Evolutionary conservation across 2,329 filamentous ascomycete genomes (phyloP).

Genomic region (Zopfia rhizophila): DNA sequence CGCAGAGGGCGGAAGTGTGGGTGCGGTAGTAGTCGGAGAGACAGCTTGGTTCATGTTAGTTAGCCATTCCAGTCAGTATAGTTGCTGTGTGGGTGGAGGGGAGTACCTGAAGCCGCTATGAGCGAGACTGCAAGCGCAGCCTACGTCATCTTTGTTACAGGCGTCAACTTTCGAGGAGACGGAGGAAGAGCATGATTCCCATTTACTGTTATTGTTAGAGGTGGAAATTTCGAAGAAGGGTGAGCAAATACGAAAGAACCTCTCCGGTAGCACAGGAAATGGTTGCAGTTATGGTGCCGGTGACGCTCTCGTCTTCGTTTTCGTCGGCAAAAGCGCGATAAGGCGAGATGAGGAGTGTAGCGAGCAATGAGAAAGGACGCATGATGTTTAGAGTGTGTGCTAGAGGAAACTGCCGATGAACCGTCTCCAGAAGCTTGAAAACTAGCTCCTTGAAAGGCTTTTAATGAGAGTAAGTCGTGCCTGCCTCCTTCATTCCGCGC

Average conservation of each 20-base stretch:
- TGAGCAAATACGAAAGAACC: slow-evolving; percentile 13
- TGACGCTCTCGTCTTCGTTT: slow-evolving; percentile 1
- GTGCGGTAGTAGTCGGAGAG: slow-evolving; percentile 19
- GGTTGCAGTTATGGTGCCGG: slow-evolving; percentile 19
- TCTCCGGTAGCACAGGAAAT: slow-evolving; percentile 22
- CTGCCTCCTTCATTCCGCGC: too few species aligned
- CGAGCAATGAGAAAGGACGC: slow-evolving; percentile 9
- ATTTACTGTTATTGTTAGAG: slow-evolving; percentile 19
- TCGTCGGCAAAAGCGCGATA: slow-evolving; percentile 4
- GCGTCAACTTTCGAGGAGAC: slow-evolving; percentile 17
- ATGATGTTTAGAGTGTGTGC: too few species aligned
- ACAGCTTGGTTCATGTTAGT: slow-evolving; percentile 14
- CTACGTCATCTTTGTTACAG: slow-evolving; percentile 20
- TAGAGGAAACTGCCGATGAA: too few species aligned
- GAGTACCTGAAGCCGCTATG: slow-evolving; percentile 22
- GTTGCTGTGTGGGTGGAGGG: neutral
- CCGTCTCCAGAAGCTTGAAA: too few species aligned
- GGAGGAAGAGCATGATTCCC: slow-evolving; percentile 24
- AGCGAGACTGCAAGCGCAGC: slow-evolving; percentile 24
- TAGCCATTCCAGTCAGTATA: neutral
- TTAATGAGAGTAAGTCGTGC: too few species aligned
- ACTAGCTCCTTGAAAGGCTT: too few species aligned
- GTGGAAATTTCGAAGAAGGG: neutral
- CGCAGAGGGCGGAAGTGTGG: slow-evolving; percentile 19
- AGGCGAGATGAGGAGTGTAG: slow-evolving; percentile 12